Evolutionary conservation across 257 asterid species (phyloP), one percentile per base, ranked within the genome.

Genomic region (Primulina tabacum): DNA sequence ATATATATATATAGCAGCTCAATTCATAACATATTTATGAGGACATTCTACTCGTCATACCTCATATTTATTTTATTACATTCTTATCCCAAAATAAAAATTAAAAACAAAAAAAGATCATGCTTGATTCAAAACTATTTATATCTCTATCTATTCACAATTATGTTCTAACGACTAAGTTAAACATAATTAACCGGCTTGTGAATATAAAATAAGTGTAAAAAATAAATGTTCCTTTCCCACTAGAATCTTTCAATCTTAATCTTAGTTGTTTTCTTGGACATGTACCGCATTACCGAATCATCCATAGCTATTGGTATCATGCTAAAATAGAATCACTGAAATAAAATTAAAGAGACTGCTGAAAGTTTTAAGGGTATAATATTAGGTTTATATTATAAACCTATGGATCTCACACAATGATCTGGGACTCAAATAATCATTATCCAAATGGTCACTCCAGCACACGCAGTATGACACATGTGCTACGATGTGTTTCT

Each of bases 301-400:
- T n/a, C 68, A 18, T 16, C 20, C 53, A 35, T 34, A 26, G 7
- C 9, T 28, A 63, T 35, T 35, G 68, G 30, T 14, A 63, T 2
- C 18, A 63, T 63, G 55, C 18, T 34, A 63, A 63, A 63, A 8
- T 63, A 33, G 53, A 53, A 32, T 2, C 53, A 62, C n/a, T 62
- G 9, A 18, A 5, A 35, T 63, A 34, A 20, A 9, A n/a, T 30
- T 34, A 14, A 21, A 63, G 67, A 63, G 7, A 63, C 67, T 2
- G 7, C 34, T 20, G 5, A 34, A 63, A 63, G 24, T 63, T 2
- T 38, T 2, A 38, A 30, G 26, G 10, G 26, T 55, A 55, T 20
- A 17, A 3, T 0, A 17, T 32, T 7, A 32, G 7, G 66, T 62
- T 35, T 35, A 1, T 38, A 32, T 21, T 33, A 30, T 32, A 62